Conservation (phyloP, 1,139 yeast genomes). For the Yamadazyma triangularis region DNA sequence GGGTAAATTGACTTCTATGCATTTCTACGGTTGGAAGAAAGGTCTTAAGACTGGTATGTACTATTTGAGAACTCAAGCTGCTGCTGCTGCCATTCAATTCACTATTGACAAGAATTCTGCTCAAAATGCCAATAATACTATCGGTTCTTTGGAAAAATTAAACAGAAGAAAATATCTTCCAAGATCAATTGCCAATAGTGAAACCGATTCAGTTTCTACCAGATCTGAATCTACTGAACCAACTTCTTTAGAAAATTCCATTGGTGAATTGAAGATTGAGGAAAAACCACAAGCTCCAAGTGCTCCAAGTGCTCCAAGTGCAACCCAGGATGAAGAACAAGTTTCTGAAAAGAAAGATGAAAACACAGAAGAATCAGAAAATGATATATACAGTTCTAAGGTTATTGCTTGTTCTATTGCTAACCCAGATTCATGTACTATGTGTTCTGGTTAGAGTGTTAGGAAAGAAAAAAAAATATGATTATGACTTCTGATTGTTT, state of each 20-base stretch:
- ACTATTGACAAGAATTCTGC: conserved; percentile 45
- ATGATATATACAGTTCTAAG: conserved; percentile 85
- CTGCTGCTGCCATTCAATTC: conserved; percentile 58
- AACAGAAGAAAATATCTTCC: conserved; percentile 45
- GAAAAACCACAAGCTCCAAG: conserved; percentile 7
- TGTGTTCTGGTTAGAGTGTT: conserved; percentile 93
- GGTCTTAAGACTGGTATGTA: conserved; percentile 65
- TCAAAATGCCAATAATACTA: conserved; percentile 42
- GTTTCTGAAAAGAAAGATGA: conserved; percentile 17
- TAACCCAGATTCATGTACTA: conserved; percentile 96
- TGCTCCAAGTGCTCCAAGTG: no score
- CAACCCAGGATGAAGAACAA: no score
- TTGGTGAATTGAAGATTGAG: conserved; percentile 38
- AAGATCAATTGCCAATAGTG: conserved; percentile 24
- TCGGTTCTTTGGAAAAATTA: conserved; percentile 53
- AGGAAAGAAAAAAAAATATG: no score
- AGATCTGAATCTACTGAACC: conserved; percentile 45
- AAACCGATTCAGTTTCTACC: conserved; percentile 25
- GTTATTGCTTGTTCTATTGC: conserved; percentile 95
- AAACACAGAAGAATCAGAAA: conserved; percentile 27
- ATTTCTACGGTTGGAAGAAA: conserved; percentile 60
- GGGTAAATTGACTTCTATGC: conserved; percentile 57
- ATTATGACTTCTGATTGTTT: no score
- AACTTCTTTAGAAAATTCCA: conserved; percentile 44
- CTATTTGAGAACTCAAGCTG: conserved; percentile 60